Evolutionary conservation across 192 early-diverging fungal species (phyloP).

Genomic region (Coemansia sp.): DNA sequence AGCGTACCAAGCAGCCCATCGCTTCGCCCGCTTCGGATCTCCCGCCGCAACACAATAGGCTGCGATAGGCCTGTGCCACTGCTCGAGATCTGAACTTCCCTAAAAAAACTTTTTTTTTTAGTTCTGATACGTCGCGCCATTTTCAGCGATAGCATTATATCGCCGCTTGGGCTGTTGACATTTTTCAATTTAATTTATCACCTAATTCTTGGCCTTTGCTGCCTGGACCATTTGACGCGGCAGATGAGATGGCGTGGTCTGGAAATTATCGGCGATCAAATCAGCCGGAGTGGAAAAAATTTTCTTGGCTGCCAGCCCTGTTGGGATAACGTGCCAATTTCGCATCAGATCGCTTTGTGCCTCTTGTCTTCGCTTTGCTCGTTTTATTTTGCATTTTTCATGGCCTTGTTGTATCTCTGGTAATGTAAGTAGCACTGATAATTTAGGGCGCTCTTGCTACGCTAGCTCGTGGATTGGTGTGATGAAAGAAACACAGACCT

Average conservation of each 20-base stretch:
- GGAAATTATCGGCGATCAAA: neutral
- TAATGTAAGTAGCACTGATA: slow-evolving; percentile 25
- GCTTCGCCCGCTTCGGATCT: slow-evolving; percentile 7
- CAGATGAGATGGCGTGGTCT: no score
- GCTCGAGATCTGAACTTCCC: slow-evolving; percentile 13
- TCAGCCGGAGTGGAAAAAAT: neutral
- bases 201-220: no score
- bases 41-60: slow-evolving; percentile 38
- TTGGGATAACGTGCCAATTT: no score
- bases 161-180: neutral
- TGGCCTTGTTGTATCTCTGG: neutral
- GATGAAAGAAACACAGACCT: slow-evolving; percentile 56
- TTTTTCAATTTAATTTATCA: neutral
- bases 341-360: no score
- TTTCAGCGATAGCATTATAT: neutral
- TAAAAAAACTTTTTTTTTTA: no score
- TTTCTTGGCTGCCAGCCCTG: neutral
- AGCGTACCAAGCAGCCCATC: slow-evolving; percentile 2
- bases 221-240: no score
- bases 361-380: neutral
- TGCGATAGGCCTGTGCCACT: slow-evolving; percentile 10
- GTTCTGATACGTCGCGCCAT: no score
- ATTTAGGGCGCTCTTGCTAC: no score
- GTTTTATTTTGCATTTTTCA: slow-evolving; percentile 4
- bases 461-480: no score